Evolutionary conservation across 495 filamentous ascomycete genomes (phyloP).

Genomic region (Saxophila tyrrhenica): DNA sequence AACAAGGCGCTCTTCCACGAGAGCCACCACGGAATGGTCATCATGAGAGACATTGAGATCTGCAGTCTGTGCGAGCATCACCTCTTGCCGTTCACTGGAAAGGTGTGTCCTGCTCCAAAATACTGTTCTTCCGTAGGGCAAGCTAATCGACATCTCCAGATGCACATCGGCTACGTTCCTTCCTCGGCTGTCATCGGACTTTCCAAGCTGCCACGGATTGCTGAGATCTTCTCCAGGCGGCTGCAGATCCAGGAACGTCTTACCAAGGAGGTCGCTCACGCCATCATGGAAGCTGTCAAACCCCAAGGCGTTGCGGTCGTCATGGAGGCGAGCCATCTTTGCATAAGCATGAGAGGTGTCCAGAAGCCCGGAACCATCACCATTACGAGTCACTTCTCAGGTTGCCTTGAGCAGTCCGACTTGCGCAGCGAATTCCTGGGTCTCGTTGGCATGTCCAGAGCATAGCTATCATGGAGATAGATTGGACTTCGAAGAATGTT

Average conservation of each 20-base stretch:
- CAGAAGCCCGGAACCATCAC: constrained; percentile 76
- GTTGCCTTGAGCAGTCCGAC: constrained; percentile 71
- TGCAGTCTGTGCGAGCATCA: constrained; percentile 93
- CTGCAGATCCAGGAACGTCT: constrained; percentile 88
- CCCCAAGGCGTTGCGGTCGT: constrained; percentile 87
- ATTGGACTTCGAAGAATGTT: too few species aligned
- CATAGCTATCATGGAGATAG: too few species aligned
- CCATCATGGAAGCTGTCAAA: constrained; percentile 76
- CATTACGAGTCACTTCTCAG: constrained; percentile 86
- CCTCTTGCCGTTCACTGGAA: constrained; percentile 85
- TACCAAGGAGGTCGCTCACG: constrained; percentile 89
- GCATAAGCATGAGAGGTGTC: constrained; percentile 93
- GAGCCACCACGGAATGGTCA: constrained; percentile 86
- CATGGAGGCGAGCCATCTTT: constrained; percentile 91
- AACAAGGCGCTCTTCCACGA: constrained; percentile 91
- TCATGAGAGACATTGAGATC: constrained; percentile 90
- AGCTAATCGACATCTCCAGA: constrained; percentile 36
- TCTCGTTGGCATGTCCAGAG: too few species aligned
- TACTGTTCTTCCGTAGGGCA: neutral
- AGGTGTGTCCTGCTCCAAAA: constrained; percentile 40
- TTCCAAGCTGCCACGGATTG: constrained; percentile 82
- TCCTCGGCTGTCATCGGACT: constrained; percentile 72
- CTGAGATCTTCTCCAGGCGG: constrained; percentile 85
- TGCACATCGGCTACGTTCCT: constrained; percentile 96
- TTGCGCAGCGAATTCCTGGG: neutral